These are phyloP conservation scores for Puccinia horiana DNA, from an alignment of 1,284 basidiomycete genomes.

Conservation along the genomic window DNA sequence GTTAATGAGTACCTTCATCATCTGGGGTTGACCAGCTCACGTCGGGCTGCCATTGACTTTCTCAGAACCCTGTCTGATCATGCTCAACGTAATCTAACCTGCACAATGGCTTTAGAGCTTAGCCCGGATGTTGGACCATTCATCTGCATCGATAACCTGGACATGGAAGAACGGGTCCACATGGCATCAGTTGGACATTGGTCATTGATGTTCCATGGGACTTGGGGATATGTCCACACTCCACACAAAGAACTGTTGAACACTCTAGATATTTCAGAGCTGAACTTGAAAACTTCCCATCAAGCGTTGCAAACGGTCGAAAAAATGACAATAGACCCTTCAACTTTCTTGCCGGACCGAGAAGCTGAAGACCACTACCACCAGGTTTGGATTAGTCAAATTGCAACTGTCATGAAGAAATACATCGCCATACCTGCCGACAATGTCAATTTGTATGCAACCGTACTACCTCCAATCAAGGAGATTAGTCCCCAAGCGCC, in stretches of 20 bases:
- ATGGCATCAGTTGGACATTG: not conserved
- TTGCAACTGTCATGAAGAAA: not conserved
- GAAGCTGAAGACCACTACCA: not conserved
- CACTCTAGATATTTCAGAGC: not conserved
- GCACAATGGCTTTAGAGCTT: not conserved
- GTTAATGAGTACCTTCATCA: not conserved
- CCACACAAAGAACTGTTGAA: not conserved
- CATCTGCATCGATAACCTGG: slow-evolving; percentile 11
- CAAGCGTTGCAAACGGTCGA: not conserved
- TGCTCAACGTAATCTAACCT: not conserved
- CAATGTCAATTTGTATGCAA: not conserved
- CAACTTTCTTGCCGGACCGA: slow-evolving; percentile 10
- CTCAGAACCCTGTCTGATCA: not conserved
- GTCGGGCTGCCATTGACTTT: not conserved
- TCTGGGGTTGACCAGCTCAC: not conserved
- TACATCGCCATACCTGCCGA: not conserved
- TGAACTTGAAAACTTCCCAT: not conserved
- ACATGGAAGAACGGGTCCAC: not conserved
- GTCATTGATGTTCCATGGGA: not conserved
- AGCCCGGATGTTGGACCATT: not conserved
- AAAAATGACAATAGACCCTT: not conserved
- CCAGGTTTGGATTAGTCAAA: not conserved
- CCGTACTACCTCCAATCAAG: not conserved
- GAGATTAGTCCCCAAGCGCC: not conserved
- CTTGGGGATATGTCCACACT: slow-evolving; percentile 3